Percentiles rank a stretch among this genome's conserved stretches.
Conservation (phyloP, 2,329 filamentous ascomycete species). For the Fusarium pseudograminearum region DNA sequence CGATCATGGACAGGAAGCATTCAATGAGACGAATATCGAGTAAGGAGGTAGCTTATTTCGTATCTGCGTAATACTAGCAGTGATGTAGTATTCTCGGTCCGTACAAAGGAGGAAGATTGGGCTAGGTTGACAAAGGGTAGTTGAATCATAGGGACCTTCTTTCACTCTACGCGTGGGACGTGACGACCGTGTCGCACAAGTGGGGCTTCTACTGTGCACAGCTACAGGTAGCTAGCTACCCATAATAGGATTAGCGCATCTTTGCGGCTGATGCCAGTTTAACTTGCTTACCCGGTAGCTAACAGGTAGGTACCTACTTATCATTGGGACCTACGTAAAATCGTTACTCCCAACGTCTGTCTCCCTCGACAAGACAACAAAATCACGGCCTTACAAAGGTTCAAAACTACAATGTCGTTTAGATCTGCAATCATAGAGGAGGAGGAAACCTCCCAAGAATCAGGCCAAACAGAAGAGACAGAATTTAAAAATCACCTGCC, state of each 20-base stretch:
- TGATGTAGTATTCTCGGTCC: not conserved
- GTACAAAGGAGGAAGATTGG: constrained; percentile 8
- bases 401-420: constrained; percentile 16
- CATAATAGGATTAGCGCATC: constrained; percentile 22
- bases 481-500: constrained; percentile 61
- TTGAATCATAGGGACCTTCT: not conserved
- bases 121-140: not conserved
- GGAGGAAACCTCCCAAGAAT: not conserved
- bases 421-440: constrained; percentile 16
- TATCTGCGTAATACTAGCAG: not conserved
- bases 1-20: not conserved
- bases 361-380: constrained; percentile 3
- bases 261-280: not conserved
- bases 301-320: too few species aligned
- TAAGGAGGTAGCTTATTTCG: not conserved
- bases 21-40: not conserved
- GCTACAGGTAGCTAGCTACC: too few species aligned
- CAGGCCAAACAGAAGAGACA: constrained; percentile 4
- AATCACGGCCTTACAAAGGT: not conserved
- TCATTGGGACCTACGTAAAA: not conserved
- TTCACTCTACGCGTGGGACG: constrained; percentile 46
- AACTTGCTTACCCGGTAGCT: constrained; percentile 31
- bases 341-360: not conserved
- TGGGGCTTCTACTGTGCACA: not conserved
- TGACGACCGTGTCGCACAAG: constrained; percentile 29